phyloP scores from a whole-genome alignment of 2,329 filamentous ascomycete genomes.

The Talaromyces atroroseus region DNA sequence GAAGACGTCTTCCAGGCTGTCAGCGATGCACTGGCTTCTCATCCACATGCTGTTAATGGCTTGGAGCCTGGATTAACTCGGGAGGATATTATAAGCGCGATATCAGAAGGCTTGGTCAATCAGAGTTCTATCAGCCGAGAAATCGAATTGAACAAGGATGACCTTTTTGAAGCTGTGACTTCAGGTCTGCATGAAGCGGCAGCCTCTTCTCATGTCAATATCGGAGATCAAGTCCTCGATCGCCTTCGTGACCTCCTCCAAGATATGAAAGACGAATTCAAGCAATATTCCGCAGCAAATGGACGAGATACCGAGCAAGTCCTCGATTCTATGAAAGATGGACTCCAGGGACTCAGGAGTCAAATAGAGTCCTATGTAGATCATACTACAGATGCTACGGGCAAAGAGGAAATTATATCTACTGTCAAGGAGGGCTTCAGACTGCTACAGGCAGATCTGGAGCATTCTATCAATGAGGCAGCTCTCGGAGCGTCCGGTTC shows the following conservation, averaged over 20 bases:
- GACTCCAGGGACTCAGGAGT: constrained; percentile 69
- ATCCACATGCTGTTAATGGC: constrained; percentile 29
- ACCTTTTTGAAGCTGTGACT: constrained; percentile 56
- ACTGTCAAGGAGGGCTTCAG: constrained; percentile 59
- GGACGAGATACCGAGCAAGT: constrained; percentile 83
- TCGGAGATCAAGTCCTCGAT: constrained; percentile 55
- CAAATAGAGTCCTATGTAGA: constrained; percentile 81
- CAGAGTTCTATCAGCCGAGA: constrained; percentile 50
- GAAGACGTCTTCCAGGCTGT: constrained; percentile 19
- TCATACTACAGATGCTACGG: constrained; percentile 60
- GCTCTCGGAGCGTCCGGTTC: constrained; percentile 26
- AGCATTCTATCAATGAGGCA: constrained; percentile 45
- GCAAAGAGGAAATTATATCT: constrained; percentile 74
- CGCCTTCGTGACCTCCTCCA: constrained; percentile 56
- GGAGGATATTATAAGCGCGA: constrained; percentile 53
- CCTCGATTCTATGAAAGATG: constrained; percentile 80
- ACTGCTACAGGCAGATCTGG: constrained; percentile 55
- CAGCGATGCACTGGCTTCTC: constrained; percentile 24
- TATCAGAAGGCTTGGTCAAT: constrained; percentile 53
- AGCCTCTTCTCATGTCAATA: constrained; percentile 45
- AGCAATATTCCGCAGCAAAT: constrained; percentile 72
- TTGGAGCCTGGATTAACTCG: constrained; percentile 44
- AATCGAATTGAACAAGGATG: constrained; percentile 51
- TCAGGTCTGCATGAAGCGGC: constrained; percentile 51
- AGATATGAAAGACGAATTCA: constrained; percentile 60